phyloP scores from a whole-genome alignment of 1,284 basidiomycete species.

The Marasmius sp. region DNA sequence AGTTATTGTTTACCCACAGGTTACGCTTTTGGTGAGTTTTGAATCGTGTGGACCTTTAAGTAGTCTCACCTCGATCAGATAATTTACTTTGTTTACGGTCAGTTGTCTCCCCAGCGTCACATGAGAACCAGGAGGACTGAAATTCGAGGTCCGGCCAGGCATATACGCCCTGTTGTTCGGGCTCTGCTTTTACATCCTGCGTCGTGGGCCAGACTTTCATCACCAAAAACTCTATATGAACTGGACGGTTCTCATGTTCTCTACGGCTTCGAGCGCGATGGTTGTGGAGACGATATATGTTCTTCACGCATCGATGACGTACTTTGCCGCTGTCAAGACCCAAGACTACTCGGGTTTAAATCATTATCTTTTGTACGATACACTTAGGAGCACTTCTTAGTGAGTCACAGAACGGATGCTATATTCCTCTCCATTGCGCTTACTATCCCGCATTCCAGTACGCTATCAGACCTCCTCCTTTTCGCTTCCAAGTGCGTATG shows the following conservation, averaged over 20 bases:
- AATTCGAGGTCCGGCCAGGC: too few species aligned
- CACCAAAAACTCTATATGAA: not conserved
- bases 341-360: not conserved
- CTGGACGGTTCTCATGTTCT: not conserved
- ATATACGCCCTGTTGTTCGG: not conserved
- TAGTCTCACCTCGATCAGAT: not conserved
- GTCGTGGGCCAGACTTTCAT: not conserved
- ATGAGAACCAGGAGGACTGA: too few species aligned
- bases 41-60: too few species aligned
- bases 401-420: not conserved
- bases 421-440: too few species aligned
- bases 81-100: not conserved
- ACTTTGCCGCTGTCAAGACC: not conserved
- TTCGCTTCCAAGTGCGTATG: too few species aligned
- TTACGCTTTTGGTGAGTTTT: not conserved
- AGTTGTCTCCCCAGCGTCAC: not conserved
- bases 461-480: too few species aligned
- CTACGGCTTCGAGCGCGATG: not conserved
- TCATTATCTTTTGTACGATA: not conserved
- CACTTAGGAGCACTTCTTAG: not conserved
- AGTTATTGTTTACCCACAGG: not conserved
- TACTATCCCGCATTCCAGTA: too few species aligned
- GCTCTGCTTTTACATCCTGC: not conserved
- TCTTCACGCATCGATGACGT: not conserved
- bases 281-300: not conserved